Evolutionary conservation across 768 basidiomycete species (phyloP), one percentile per base, ranked within the genome.

Genomic region (Boletellus sp.): DNA sequence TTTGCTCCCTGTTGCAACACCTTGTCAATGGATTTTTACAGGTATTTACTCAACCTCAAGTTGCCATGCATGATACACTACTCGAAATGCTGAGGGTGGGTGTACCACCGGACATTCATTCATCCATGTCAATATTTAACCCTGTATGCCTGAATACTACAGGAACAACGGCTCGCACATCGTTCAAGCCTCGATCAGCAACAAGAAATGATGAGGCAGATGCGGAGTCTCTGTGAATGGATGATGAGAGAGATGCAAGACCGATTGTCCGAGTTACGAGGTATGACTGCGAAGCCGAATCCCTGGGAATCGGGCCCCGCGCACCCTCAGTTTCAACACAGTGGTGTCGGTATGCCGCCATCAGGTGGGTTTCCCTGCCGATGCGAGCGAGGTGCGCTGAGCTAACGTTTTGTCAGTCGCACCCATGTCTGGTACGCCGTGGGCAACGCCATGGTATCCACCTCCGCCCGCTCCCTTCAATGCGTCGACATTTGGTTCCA

Each of bases 171-270:
- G 13, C 33, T 10, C 16, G 22, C 34, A n/a, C 52, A 52, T 24
- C 43, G 34, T 7, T 24, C 43, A 8, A 45, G 39, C 32, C 19
- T 53, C 3, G 34, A 53, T 6, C 52, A 53, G 20, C 50, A 52
- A 6, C 38, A 45, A 24, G 50, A 52, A 45, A 26, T 42, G 33
- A 45, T 39, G 16, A 45, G 33, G 26, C 44, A 46, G 11, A 45
- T 33, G 31, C 33, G 26, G 22, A 41, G 22, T 26, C 6, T 42
- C 23, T 45, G 23, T 7, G 51, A 53, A 40, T 53, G 52, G 52
- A 22, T 53, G 5, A 45, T 53, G 50, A 42, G 12, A 33, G 52
- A 53, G 39, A 41, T 53, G 50, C 44, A 42, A 33, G 50, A 53
- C 34, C 24, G 33, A 37, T 11, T 42, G 17, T 1, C 20, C 6